Conservation (phyloP, 2,329 filamentous ascomycete species). For the Metarhizium rileyi region DNA sequence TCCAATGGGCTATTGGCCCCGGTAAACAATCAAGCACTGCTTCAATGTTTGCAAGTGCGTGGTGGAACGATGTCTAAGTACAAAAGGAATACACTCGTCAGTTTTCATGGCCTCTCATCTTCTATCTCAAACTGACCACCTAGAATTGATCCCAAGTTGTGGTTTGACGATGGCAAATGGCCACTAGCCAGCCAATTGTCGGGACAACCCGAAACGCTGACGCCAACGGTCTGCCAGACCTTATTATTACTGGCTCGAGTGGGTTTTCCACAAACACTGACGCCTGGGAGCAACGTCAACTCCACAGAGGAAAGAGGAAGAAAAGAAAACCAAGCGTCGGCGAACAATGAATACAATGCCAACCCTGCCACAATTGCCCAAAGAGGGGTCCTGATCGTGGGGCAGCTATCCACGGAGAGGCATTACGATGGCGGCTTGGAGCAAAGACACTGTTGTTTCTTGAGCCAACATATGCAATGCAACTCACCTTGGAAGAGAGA, state of each 20-base stretch:
- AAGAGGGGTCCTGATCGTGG: not conserved
- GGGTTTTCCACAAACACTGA: not conserved
- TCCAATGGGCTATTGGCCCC: not conserved
- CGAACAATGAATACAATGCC: not conserved
- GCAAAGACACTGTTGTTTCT: not conserved
- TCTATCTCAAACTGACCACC: not conserved
- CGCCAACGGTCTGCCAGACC: not conserved
- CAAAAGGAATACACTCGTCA: not conserved
- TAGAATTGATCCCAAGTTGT: not conserved
- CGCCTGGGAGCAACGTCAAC: not conserved
- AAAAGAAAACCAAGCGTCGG: no score
- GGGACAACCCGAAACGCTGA: not conserved
- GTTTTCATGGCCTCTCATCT: not conserved
- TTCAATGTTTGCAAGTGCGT: not conserved
- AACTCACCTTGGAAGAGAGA: not conserved
- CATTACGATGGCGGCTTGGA: not conserved
- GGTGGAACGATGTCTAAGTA: not conserved
- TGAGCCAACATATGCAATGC: not conserved
- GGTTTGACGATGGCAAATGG: not conserved
- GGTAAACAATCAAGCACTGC: not conserved
- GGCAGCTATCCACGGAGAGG: not conserved
- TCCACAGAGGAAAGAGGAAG: no score
- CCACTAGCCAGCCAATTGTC: not conserved
- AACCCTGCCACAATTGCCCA: not conserved
- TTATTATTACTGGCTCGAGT: not conserved